Percentiles rank a stretch among this genome's conserved stretches.
These are phyloP conservation scores for Lophiostoma macrostomum DNA, from an alignment of 495 filamentous ascomycete genomes.

Conservation along the genomic window DNA sequence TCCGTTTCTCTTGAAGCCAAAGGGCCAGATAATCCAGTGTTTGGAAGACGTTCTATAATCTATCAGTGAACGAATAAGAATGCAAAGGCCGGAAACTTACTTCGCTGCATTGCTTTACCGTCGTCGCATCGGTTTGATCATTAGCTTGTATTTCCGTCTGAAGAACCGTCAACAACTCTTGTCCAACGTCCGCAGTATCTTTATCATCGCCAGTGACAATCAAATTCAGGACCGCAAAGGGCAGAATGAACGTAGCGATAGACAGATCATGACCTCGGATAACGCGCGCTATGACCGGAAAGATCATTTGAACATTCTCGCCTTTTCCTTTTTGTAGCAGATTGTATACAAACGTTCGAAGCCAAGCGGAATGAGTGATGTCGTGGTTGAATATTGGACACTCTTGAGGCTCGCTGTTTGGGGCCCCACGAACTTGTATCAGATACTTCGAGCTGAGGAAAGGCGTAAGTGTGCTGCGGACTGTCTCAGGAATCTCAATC, in stretches of 20 bases:
- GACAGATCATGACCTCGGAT: slow-evolving; percentile 78
- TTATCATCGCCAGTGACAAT: slow-evolving; percentile 65
- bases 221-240: slow-evolving; percentile 76
- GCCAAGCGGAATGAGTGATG: slow-evolving; percentile 73
- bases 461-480: slow-evolving; percentile 76
- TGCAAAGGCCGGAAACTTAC: slow-evolving; percentile 46
- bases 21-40: slow-evolving; percentile 85
- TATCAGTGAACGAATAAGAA: slow-evolving; percentile 2
- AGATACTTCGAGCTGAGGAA: slow-evolving; percentile 81
- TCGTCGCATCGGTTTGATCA: slow-evolving; percentile 58
- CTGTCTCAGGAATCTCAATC: slow-evolving; percentile 67
- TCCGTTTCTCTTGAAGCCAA: slow-evolving; percentile 84
- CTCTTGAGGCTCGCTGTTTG: slow-evolving; percentile 47
- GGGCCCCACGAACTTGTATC: slow-evolving; percentile 51
- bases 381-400: slow-evolving; percentile 75
- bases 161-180: slow-evolving; percentile 70
- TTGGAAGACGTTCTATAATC: slow-evolving; percentile 73
- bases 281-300: slow-evolving; percentile 72
- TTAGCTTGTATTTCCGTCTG: slow-evolving; percentile 54
- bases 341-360: slow-evolving; percentile 74
- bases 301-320: slow-evolving; percentile 67
- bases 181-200: slow-evolving; percentile 62
- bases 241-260: slow-evolving; percentile 80
- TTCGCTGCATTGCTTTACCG: slow-evolving; percentile 76
- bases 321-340: slow-evolving; percentile 70